Percentiles rank a stretch among this genome's conserved stretches.
These are phyloP conservation scores for Yamadazyma philogaea DNA, from an alignment of 805 yeast genomes.

Conservation along the genomic window DNA sequence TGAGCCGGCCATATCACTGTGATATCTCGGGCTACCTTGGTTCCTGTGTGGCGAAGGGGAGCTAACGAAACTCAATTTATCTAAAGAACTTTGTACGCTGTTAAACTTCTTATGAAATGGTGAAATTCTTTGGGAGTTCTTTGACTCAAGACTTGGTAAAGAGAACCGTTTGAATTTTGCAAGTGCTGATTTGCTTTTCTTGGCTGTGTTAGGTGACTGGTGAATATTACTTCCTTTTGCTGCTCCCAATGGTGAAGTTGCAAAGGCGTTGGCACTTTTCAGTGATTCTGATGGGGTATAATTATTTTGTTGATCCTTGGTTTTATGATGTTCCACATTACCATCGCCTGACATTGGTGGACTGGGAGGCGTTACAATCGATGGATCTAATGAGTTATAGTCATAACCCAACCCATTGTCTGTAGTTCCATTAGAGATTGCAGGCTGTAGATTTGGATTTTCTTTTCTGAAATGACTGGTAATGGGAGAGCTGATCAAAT, in stretches of 20 bases:
- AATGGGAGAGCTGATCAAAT: conserved; percentile 22
- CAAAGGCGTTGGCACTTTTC: conserved; percentile 6
- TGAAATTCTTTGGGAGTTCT: conserved; percentile 1
- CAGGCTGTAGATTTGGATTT: conserved; percentile 27
- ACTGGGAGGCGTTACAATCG: conserved; percentile 10
- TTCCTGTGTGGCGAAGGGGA: not conserved
- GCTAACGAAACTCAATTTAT: not conserved
- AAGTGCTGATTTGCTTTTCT: conserved; percentile 1
- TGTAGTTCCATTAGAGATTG: conserved; percentile 8
- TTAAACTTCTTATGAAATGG: conserved; percentile 12
- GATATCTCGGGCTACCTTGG: not conserved
- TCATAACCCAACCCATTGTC: conserved; percentile 1
- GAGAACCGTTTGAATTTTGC: conserved; percentile 13
- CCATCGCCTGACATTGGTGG: conserved; percentile 10
- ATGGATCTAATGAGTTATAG: conserved; percentile 15
- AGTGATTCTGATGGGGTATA: too few relatives aligned
- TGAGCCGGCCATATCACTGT: not conserved
- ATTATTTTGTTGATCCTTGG: not conserved
- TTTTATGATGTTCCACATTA: too few relatives aligned
- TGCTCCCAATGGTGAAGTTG: conserved; percentile 9
- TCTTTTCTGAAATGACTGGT: conserved; percentile 21
- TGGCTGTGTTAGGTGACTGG: not conserved
- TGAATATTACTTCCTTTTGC: not conserved
- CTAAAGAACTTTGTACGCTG: conserved; percentile 6
- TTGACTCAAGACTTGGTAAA: conserved; percentile 7